phyloP scores from a whole-genome alignment of 2,329 filamentous ascomycete genomes.

The Aspergillus neotritici region DNA sequence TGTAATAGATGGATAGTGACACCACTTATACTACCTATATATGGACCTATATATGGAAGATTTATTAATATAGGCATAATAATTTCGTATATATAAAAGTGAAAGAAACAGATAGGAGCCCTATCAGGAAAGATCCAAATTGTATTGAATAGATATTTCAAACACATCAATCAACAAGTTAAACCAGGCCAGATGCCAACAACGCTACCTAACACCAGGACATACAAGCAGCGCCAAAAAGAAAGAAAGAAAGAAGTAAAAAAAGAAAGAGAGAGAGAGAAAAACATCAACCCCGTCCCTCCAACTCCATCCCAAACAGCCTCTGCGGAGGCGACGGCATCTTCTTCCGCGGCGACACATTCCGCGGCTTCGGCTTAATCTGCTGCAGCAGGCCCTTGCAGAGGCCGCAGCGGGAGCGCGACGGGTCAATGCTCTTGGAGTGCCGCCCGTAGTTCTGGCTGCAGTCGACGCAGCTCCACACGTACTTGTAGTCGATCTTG shows the following conservation, averaged over 20 bases:
- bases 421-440: slow-evolving; percentile 73
- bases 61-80: too few species aligned
- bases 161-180: too few species aligned
- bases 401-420: slow-evolving; percentile 66
- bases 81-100: too few species aligned
- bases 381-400: slow-evolving; percentile 69
- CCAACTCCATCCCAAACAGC: slow-evolving; percentile 10
- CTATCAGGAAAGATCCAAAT: too few species aligned
- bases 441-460: slow-evolving; percentile 72
- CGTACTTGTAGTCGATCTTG: slow-evolving; percentile 84
- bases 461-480: slow-evolving; percentile 73
- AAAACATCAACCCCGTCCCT: slow-evolving; percentile 4
- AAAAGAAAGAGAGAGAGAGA: background rate
- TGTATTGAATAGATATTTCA: too few species aligned
- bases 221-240: background rate
- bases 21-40: too few species aligned
- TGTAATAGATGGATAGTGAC: too few species aligned
- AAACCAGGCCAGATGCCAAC: too few species aligned
- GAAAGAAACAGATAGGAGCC: too few species aligned
- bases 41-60: too few species aligned
- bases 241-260: too few species aligned
- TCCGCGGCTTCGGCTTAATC: slow-evolving; percentile 68
- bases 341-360: slow-evolving; percentile 28
- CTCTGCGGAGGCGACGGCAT: slow-evolving; percentile 1
- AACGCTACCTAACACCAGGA: slow-evolving; percentile 1